Conservation (phyloP, 495 filamentous ascomycete species). For the Daldinia loculata region DNA sequence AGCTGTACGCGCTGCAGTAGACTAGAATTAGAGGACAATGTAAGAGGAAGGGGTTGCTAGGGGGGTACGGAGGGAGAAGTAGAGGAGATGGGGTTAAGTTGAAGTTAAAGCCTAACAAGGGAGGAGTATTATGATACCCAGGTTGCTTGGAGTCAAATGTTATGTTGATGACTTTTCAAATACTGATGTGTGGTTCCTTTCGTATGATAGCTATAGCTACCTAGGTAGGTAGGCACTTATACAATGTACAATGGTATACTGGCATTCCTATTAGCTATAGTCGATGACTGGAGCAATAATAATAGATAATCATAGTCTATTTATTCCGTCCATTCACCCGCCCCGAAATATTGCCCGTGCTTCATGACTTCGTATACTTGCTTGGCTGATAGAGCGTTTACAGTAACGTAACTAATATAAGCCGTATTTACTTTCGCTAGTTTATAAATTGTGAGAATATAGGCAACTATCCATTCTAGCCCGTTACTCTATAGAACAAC, state of each 20-base stretch:
- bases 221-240: neutral
- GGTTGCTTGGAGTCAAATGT: constrained; percentile 1
- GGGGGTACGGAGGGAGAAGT: neutral
- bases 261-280: neutral
- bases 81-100: neutral
- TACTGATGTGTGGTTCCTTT: neutral
- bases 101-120: neutral
- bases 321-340: neutral
- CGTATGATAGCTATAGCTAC: neutral
- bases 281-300: neutral
- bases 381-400: neutral
- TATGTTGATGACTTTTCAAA: neutral
- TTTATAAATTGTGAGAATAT: neutral
- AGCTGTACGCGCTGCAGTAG: constrained; percentile 51
- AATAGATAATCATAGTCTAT: neutral
- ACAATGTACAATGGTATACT: neutral
- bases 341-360: neutral
- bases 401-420: neutral
- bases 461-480: neutral
- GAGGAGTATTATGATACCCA: constrained; percentile 25
- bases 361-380: neutral
- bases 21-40: no score
- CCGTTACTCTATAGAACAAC: neutral
- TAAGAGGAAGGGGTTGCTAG: neutral
- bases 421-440: neutral